These are phyloP conservation scores for Xylariaceae sp. DNA, from an alignment of 2,329 filamentous ascomycete species.

Conservation along the genomic window DNA sequence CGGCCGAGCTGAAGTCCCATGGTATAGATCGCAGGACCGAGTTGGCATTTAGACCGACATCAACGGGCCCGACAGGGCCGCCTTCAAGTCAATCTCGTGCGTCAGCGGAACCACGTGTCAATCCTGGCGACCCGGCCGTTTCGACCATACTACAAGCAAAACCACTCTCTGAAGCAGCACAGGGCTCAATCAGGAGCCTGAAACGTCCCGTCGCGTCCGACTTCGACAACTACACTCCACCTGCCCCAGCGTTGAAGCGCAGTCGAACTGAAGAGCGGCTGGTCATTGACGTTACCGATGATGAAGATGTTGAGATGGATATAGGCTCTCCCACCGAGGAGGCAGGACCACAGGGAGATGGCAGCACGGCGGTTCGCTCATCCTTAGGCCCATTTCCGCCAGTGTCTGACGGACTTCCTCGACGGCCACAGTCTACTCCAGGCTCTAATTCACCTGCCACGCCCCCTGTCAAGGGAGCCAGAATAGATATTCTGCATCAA, in stretches of 20 bases:
- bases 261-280: constrained; percentile 50
- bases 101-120: constrained; percentile 17
- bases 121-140: too few relatives aligned
- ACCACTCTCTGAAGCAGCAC: too few relatives aligned
- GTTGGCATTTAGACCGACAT: constrained; percentile 9
- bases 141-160: too few relatives aligned
- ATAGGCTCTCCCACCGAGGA: constrained; percentile 50
- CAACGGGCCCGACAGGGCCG: constrained; percentile 1
- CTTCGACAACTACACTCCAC: constrained; percentile 52
- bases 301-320: constrained; percentile 63
- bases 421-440: constrained; percentile 38
- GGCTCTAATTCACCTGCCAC: constrained; percentile 33
- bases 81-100: constrained; percentile 11
- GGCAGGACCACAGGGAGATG: constrained; percentile 27
- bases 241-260: constrained; percentile 45
- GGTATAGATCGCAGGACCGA: constrained; percentile 5
- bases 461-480: constrained; percentile 24
- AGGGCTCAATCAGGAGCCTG: constrained; percentile 25
- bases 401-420: constrained; percentile 35
- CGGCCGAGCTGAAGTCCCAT: neutral
- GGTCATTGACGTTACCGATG: constrained; percentile 81
- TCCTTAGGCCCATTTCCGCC: constrained; percentile 43
- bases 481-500: constrained; percentile 32
- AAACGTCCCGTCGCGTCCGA: constrained; percentile 67
- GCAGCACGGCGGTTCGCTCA: constrained; percentile 20